phyloP scores from a whole-genome alignment of 805 yeast genomes.

The Ogataea zsoltii region DNA sequence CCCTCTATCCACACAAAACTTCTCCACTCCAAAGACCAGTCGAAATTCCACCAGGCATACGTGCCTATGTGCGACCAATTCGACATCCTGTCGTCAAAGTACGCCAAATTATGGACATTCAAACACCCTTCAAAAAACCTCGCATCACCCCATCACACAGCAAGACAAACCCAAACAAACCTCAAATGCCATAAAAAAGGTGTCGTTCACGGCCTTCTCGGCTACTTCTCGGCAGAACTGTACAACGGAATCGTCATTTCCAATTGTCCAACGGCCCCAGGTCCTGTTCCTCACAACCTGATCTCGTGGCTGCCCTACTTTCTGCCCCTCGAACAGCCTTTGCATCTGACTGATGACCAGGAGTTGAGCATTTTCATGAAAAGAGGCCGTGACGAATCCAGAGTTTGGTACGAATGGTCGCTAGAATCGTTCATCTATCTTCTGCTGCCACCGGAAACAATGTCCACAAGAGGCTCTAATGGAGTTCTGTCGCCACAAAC shows the following conservation, averaged over 20 bases:
- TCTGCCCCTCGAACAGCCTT: constrained; percentile 59
- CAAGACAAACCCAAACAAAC: constrained; percentile 24
- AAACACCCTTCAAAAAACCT: constrained; percentile 38
- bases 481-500: constrained; percentile 3
- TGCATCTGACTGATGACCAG: constrained; percentile 52
- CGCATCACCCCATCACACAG: constrained; percentile 22
- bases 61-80: constrained; percentile 35
- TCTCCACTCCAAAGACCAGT: constrained; percentile 8
- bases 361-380: constrained; percentile 54
- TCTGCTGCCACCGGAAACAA: constrained; percentile 23
- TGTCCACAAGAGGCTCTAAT: constrained; percentile 16
- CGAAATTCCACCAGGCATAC: constrained; percentile 27
- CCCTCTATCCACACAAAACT: constrained; percentile 49
- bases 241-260: constrained; percentile 59
- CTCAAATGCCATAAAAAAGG: constrained; percentile 51
- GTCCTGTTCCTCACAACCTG: constrained; percentile 43
- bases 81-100: constrained; percentile 46
- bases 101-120: constrained; percentile 62
- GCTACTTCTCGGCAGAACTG: constrained; percentile 72
- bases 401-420: constrained; percentile 72
- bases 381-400: constrained; percentile 41
- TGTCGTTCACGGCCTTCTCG: constrained; percentile 70
- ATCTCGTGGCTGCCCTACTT: constrained; percentile 70
- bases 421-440: constrained; percentile 50
- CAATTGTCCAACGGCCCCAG: constrained; percentile 41